Conservation (phyloP, 192 early-diverging fungal species). For the Mortierella claussenii region DNA sequence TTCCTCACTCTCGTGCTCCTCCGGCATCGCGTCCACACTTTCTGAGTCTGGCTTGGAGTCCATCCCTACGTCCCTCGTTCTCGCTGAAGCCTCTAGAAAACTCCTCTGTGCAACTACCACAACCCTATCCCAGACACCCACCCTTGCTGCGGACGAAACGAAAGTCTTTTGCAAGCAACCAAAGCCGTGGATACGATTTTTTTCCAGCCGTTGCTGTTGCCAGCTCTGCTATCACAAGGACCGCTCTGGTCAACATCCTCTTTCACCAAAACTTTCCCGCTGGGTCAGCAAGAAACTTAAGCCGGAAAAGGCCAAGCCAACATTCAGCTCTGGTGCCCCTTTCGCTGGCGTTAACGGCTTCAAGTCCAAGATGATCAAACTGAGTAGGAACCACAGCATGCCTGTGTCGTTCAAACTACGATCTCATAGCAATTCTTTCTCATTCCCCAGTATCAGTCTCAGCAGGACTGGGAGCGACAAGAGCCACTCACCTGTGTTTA, state of each 20-base stretch:
- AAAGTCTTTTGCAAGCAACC: too few relatives aligned
- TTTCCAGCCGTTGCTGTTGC: too few relatives aligned
- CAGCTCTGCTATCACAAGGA: not conserved
- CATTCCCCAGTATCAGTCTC: not conserved
- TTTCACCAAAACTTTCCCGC: not conserved
- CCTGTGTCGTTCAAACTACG: not conserved
- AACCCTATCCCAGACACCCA: too few relatives aligned
- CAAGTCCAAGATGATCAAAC: not conserved
- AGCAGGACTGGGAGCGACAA: not conserved
- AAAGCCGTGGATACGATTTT: too few relatives aligned
- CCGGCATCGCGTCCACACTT: not conserved
- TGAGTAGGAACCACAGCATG: conserved; percentile 18
- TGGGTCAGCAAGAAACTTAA: not conserved
- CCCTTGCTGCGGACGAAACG: too few relatives aligned
- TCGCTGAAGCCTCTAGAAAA: not conserved
- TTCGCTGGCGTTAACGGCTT: too few relatives aligned
- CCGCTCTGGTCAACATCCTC: not conserved
- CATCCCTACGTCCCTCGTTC: not conserved
- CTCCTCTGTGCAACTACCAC: too few relatives aligned
- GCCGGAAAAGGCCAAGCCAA: not conserved
- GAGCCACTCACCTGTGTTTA: not conserved
- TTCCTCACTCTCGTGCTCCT: too few relatives aligned
- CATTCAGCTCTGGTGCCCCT: not conserved
- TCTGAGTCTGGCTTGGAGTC: not conserved
- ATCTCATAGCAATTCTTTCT: conserved; percentile 18